Percentiles rank a stretch among this genome's conserved stretches.
Conservation (phyloP, 371 early-diverging fungal species). For the Apophysomyces elegans region DNA sequence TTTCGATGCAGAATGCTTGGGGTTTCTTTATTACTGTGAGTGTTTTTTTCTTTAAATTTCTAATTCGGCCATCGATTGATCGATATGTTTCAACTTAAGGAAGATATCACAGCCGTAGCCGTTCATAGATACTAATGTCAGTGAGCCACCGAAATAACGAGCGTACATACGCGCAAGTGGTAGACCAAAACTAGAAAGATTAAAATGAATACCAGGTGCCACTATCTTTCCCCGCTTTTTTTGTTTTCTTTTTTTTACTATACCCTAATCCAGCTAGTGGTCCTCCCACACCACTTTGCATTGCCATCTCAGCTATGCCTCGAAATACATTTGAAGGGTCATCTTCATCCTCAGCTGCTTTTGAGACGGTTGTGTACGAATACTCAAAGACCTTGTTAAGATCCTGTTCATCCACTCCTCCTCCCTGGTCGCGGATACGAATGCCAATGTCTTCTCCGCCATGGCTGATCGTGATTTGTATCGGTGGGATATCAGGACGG, state of each 20-base stretch:
- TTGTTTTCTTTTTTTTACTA: not conserved
- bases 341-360: constrained; percentile 54
- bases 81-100: constrained; percentile 82
- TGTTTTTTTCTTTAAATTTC: constrained; percentile 37
- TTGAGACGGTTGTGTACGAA: constrained; percentile 88
- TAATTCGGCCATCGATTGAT: constrained; percentile 58
- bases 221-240: not conserved
- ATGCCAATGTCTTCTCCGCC: constrained; percentile 83
- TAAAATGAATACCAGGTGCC: constrained; percentile 3
- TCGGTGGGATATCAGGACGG: constrained; percentile 58
- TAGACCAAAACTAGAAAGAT: constrained; percentile 71
- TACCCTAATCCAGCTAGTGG: constrained; percentile 78
- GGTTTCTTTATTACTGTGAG: not conserved
- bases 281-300: constrained; percentile 88
- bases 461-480: constrained; percentile 87
- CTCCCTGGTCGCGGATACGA: constrained; percentile 92
- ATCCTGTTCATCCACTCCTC: constrained; percentile 85
- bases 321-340: constrained; percentile 59
- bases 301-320: constrained; percentile 66
- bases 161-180: constrained; percentile 93
- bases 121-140: constrained; percentile 83
- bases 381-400: constrained; percentile 88
- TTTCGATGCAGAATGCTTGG: too few relatives aligned
- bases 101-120: constrained; percentile 96
- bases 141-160: constrained; percentile 92